Conservation (phyloP, 495 filamentous ascomycete genomes). For the Oleoguttula mirabilis region DNA sequence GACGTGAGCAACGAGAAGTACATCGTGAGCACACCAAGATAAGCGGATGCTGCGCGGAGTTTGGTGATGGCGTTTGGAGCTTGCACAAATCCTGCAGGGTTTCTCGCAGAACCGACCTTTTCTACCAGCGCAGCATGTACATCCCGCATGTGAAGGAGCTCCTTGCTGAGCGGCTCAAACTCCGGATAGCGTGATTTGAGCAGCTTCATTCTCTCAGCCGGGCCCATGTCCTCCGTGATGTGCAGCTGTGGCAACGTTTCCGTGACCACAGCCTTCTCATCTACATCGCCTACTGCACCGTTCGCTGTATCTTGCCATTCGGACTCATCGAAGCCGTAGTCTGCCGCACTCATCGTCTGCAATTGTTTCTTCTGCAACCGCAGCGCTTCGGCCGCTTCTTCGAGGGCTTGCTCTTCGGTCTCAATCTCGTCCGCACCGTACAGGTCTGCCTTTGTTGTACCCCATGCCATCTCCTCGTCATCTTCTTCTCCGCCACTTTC, state of each 20-base stretch:
- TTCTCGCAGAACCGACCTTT: too few species aligned
- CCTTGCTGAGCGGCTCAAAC: slow-evolving; percentile 71
- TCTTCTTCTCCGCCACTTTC: slow-evolving; percentile 50
- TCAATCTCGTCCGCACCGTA: slow-evolving; percentile 85
- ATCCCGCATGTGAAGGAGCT: slow-evolving; percentile 61
- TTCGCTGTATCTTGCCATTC: slow-evolving; percentile 54
- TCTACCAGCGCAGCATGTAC: slow-evolving; percentile 44
- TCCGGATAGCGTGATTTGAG: slow-evolving; percentile 77
- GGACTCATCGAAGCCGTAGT: slow-evolving; percentile 82
- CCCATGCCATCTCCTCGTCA: slow-evolving; percentile 71
- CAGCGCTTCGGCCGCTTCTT: slow-evolving; percentile 82
- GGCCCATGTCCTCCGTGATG: slow-evolving; percentile 65
- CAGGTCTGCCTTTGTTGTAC: slow-evolving; percentile 75
- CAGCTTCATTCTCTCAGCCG: slow-evolving; percentile 63
- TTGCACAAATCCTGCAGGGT: too few species aligned
- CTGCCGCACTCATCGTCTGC: slow-evolving; percentile 69
- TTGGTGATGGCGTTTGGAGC: slow-evolving; percentile 11
- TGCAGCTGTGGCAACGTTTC: slow-evolving; percentile 74
- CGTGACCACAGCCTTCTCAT: slow-evolving; percentile 47
- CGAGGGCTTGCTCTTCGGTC: slow-evolving; percentile 80
- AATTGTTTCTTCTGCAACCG: slow-evolving; percentile 82
- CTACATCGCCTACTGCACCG: slow-evolving; percentile 33
- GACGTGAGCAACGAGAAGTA: slow-evolving; percentile 88
- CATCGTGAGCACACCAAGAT: slow-evolving; percentile 75
- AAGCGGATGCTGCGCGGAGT: slow-evolving; percentile 62